A percentile compares a stretch with the other conserved stretches of the same genome.
Evolutionary conservation across 768 basidiomycete genomes (phyloP).

Genomic region (Symmetrospora coprosmae): DNA sequence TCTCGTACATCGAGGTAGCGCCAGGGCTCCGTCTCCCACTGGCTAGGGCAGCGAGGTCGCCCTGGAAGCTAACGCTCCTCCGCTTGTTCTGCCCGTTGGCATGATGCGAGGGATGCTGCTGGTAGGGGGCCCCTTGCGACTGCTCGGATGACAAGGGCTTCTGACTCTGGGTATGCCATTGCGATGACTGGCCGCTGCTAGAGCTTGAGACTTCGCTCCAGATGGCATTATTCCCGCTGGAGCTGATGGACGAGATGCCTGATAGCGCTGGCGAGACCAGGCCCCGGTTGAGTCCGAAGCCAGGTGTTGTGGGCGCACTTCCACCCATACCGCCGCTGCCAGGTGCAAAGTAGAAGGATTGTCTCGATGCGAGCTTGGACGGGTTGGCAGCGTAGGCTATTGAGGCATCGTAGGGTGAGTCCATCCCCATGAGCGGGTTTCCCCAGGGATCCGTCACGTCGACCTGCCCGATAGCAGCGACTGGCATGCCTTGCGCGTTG

Average conservation of each 20-base stretch:
- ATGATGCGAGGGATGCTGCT: background rate
- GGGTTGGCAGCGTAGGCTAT: conserved; percentile 6
- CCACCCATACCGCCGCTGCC: background rate
- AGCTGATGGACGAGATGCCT: background rate
- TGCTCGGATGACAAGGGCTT: background rate
- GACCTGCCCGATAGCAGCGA: conserved; percentile 5
- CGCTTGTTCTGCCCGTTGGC: background rate
- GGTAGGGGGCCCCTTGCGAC: background rate
- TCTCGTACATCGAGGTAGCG: background rate
- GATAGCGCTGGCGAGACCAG: background rate
- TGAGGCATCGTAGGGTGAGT: conserved; percentile 13
- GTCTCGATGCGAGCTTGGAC: background rate
- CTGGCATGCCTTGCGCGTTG: background rate
- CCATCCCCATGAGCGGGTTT: conserved; percentile 11
- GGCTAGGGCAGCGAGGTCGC: background rate
- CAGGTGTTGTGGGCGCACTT: background rate
- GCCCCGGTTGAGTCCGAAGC: background rate
- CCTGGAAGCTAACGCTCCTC: conserved; percentile 16
- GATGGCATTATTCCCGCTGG: background rate
- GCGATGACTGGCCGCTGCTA: background rate
- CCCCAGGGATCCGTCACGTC: conserved; percentile 20
- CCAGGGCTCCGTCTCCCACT: background rate
- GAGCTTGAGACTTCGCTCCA: conserved; percentile 2
- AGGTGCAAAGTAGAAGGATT: conserved; percentile 17
- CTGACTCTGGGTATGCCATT: conserved; percentile 3